Percentiles rank a stretch among this genome's conserved stretches.
These are phyloP conservation scores for Phytophthora pinifolia DNA, from an alignment of 352 stramenopile genomes.

Conservation along the genomic window DNA sequence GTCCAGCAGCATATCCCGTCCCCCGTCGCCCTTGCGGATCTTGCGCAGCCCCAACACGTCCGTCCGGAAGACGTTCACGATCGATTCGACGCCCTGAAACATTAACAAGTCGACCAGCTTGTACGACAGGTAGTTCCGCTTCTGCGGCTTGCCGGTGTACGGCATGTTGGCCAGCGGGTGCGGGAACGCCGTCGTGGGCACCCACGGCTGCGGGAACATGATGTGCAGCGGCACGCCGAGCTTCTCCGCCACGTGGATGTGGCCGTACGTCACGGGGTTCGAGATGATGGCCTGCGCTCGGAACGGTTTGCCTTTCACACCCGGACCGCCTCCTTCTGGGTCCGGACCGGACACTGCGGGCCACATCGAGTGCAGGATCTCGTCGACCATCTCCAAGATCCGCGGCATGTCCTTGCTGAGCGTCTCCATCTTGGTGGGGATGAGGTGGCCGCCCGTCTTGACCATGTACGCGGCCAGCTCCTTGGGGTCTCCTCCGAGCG, in stretches of 20 bases:
- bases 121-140: slow-evolving; percentile 53
- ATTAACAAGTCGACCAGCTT: slow-evolving; percentile 50
- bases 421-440: slow-evolving; percentile 60
- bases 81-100: slow-evolving; percentile 44
- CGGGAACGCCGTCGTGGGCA: slow-evolving; percentile 81
- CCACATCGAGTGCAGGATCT: slow-evolving; percentile 89
- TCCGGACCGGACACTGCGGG: slow-evolving; percentile 72
- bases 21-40: slow-evolving; percentile 39
- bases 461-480: slow-evolving; percentile 90
- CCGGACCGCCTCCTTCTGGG: slow-evolving; percentile 52
- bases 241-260: slow-evolving; percentile 91
- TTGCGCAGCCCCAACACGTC: slow-evolving; percentile 27
- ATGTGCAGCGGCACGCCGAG: slow-evolving; percentile 92
- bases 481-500: slow-evolving; percentile 64
- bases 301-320: slow-evolving; percentile 52
- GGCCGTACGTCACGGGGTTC: slow-evolving; percentile 90
- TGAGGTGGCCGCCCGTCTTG: slow-evolving; percentile 70
- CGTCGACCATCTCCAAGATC: slow-evolving; percentile 87
- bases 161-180: slow-evolving; percentile 82
- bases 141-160: slow-evolving; percentile 61
- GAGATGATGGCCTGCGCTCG: slow-evolving; percentile 91
- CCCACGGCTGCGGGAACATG: slow-evolving; percentile 92
- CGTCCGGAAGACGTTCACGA: slow-evolving; percentile 58
- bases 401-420: slow-evolving; percentile 59
- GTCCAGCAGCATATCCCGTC: slow-evolving; percentile 38